Evolutionary conservation across 2,329 filamentous ascomycete genomes (phyloP), one percentile per base, ranked within the genome.

Genomic region (Sporothrix curviconia): DNA sequence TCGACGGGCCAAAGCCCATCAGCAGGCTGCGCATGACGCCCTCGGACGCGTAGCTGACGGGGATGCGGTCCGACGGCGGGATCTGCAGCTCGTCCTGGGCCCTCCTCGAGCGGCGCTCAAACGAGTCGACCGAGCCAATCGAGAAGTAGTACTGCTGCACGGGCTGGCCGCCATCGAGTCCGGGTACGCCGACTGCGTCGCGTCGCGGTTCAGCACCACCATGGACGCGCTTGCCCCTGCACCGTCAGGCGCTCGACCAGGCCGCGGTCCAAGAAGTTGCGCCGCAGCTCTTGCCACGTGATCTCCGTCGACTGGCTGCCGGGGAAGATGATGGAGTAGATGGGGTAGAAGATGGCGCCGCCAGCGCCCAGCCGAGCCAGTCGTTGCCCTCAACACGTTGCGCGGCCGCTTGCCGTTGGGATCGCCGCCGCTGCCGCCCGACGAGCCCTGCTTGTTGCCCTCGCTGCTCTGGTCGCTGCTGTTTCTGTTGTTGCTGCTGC

Each of bases 201-300:
- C 87, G 65, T 92, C 88, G 50, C 84, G 84, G 71, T 92, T 84
- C 56, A 95, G 77, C 64, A 90, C 82, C n/a, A 91, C n/a, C 88
- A 25, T 64, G 61, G 46, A 97, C 94, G 61, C 82, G 83, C 66
- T 83, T 85, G 62, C 85, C 82, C 65, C n/a, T 91, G 85, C 53
- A 96, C 81, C 34, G 95, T 86, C 17, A 99, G 80, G 76, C 92
- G 96, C 74, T 96, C 89, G 19, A 99, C 92, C 24, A 99, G 80
- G 7, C 94, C 94, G 78, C 95, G 96, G 74, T 96, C 91, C 60
- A 99, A 78, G 78, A 96, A 97, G 32, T 90, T 94, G 65, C 84
- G 92, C 62, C 89, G 81, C 74, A 99, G 90, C 74, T 99, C 94
- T 74, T 99, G 92, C 90, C 91, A 99, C 56, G 94, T 97, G 59